These are phyloP conservation scores for Monosporascus cannonballus DNA, from an alignment of 2,329 filamentous ascomycete genomes.

Conservation along the genomic window DNA sequence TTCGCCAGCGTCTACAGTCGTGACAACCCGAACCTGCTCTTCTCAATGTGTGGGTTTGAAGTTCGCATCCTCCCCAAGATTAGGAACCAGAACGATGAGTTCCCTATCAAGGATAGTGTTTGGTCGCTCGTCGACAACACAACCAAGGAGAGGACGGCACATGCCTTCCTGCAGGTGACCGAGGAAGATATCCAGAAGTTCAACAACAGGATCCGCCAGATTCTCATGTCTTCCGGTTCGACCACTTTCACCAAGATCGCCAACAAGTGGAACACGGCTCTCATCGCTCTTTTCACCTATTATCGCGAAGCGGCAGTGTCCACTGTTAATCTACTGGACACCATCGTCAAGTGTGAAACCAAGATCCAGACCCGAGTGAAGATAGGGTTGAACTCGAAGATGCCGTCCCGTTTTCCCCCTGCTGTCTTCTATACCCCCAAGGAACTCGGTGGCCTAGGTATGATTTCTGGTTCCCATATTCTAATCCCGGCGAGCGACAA, in stretches of 20 bases:
- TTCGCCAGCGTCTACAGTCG: conserved; percentile 97
- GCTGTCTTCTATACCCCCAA: conserved; percentile 99
- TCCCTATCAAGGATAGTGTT: conserved; percentile 94
- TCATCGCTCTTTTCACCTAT: conserved; percentile 97
- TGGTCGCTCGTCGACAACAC: conserved; percentile 97
- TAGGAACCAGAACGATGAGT: conserved; percentile 92
- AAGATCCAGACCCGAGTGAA: conserved; percentile 99
- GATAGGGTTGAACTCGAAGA: conserved; percentile 98
- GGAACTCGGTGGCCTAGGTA: conserved; percentile 91
- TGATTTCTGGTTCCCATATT: conserved; percentile 98
- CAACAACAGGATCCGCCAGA: conserved; percentile 97
- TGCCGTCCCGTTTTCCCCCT: conserved; percentile 97
- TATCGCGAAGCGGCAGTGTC: conserved; percentile 97
- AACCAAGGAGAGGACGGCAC: conserved; percentile 92
- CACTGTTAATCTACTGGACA: conserved; percentile 88
- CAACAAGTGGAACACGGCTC: conserved; percentile 98
- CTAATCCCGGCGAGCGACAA: conserved; percentile 96
- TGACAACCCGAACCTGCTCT: conserved; percentile 94
- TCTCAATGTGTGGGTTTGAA: conserved; percentile 97
- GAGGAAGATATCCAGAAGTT: conserved; percentile 98
- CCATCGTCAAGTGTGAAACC: conserved; percentile 98
- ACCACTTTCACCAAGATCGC: conserved; percentile 99
- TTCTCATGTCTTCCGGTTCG: conserved; percentile 98
- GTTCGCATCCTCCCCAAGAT: conserved; percentile 94
- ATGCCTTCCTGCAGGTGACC: conserved; percentile 95